Evolutionary conservation across 2,329 filamentous ascomycete species (phyloP).

Genomic region (Drechslerella stenobrocha): DNA sequence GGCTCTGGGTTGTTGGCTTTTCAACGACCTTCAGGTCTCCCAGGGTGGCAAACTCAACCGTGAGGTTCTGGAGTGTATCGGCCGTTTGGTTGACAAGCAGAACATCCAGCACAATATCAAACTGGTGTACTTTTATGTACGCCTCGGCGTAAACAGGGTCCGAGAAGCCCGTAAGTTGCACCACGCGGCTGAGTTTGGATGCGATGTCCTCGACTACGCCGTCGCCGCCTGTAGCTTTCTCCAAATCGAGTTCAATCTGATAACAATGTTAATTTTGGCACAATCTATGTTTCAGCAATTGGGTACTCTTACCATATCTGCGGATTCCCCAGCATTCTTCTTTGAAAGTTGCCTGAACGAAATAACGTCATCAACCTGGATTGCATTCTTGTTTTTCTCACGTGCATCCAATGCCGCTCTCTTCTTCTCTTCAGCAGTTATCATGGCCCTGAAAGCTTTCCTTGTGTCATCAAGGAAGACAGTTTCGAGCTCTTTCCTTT

Average conservation of each 20-base stretch:
- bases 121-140: constrained; percentile 98
- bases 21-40: constrained; percentile 98
- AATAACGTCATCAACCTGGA: constrained; percentile 94
- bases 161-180: constrained; percentile 96
- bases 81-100: constrained; percentile 95
- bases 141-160: constrained; percentile 98
- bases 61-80: constrained; percentile 94
- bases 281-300: background rate
- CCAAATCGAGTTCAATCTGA: constrained; percentile 75
- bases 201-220: constrained; percentile 79
- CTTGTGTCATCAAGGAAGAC: constrained; percentile 94
- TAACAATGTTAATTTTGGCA: constrained; percentile 8
- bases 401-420: constrained; percentile 89
- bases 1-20: constrained; percentile 90
- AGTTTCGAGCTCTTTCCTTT: constrained; percentile 86
- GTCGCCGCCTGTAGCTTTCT: constrained; percentile 91
- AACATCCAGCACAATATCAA: constrained; percentile 96
- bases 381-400: constrained; percentile 88
- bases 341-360: constrained; percentile 89
- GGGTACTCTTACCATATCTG: constrained; percentile 66
- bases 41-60: constrained; percentile 96
- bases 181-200: constrained; percentile 92
- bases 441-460: constrained; percentile 95
- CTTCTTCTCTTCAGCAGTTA: constrained; percentile 96
- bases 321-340: constrained; percentile 79